These are phyloP conservation scores for Trichophyton schoenleinii DNA, from an alignment of 2,329 filamentous ascomycete species.

Conservation along the genomic window DNA sequence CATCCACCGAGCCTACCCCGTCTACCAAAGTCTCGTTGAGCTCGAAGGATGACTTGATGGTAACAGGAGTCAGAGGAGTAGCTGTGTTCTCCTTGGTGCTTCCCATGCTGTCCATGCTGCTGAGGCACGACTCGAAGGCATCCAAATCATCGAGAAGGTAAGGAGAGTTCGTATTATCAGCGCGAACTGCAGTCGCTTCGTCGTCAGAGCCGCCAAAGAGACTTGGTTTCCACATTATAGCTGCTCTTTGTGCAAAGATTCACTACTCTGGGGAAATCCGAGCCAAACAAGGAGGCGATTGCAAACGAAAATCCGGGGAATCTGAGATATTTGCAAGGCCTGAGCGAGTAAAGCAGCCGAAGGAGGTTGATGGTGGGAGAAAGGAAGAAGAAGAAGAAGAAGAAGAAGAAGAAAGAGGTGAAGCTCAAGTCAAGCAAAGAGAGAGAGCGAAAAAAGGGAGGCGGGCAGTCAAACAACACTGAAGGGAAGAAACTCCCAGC, in stretches of 20 bases:
- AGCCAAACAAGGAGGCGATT: not conserved
- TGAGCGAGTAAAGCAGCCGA: not conserved
- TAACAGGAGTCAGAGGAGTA: not conserved
- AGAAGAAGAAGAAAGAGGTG: not conserved
- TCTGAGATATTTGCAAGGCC: not conserved
- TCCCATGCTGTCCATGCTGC: not conserved
- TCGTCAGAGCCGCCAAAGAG: not conserved
- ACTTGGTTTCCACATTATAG: not conserved
- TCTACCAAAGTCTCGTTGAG: slow-evolving; percentile 7
- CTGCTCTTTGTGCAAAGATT: not conserved
- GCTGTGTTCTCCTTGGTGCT: not conserved
- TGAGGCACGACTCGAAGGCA: slow-evolving; percentile 2
- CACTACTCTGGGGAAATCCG: not conserved
- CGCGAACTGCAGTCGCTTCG: not conserved
- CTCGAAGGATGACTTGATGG: not conserved
- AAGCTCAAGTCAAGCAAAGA: not conserved
- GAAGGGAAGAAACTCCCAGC: not conserved
- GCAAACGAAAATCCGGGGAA: not conserved
- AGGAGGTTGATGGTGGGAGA: not conserved
- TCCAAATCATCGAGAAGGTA: slow-evolving; percentile 2
- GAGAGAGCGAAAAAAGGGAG: not conserved
- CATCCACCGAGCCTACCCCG: slow-evolving; percentile 9
- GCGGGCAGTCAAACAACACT: not conserved
- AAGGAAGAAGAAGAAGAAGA: not conserved
- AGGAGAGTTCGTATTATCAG: not conserved